Base-by-base conservation (phyloP, 2,329 filamentous ascomycete species). In the Diaporthe longicolla region DNA sequence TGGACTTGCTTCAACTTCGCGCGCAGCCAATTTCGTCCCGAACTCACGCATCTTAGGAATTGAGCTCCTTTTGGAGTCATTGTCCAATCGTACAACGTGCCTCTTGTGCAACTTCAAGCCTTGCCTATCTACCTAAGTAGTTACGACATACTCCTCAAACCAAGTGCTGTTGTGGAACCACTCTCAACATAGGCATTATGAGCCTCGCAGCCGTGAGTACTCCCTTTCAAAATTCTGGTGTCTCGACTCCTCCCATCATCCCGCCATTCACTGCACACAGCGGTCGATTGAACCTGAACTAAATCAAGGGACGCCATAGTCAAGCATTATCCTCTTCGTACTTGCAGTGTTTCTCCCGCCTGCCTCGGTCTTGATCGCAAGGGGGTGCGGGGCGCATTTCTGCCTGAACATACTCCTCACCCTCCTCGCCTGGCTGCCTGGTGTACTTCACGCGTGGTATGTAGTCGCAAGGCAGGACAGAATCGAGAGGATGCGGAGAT, bases 391-490 rank as follows among this genome's bases (percentile, higher is more conserved):
- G 2, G 71, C 71, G 4, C 54, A 65, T 54, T 72, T 72, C 21
- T 72, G 71, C 52, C 50, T 72, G 26, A 72, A 72, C 59, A 72
- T 72, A 55, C 71, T 72, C 3, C 59, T 72, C 3, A 72, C 71
- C 10, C n/a, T 72, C 5, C 40, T 72, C 9, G 71, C 21, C 0
- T 72, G 71, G 71, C 24, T 72, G 35, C 71, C 71, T 13, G 71
- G 71, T 1, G 26, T 72, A 52, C 71, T 72, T 10, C 71, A 72
- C 45, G 45, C 71, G 17, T 72, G 71, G 71, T 72, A 57, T 37
- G 59, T 66, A 1, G 52, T 72, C 11, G 71, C 59, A 5, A 72
- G 71, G 50, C 59, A 72, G 26, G 71, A 72, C 40, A 52, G 71
- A 15, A 58, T 40, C 3, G 58, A 72, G 32, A 43, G 59, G 21